Base-by-base conservation (phyloP, 106 monocot genomes). In the Chionographis japonica region DNA sequence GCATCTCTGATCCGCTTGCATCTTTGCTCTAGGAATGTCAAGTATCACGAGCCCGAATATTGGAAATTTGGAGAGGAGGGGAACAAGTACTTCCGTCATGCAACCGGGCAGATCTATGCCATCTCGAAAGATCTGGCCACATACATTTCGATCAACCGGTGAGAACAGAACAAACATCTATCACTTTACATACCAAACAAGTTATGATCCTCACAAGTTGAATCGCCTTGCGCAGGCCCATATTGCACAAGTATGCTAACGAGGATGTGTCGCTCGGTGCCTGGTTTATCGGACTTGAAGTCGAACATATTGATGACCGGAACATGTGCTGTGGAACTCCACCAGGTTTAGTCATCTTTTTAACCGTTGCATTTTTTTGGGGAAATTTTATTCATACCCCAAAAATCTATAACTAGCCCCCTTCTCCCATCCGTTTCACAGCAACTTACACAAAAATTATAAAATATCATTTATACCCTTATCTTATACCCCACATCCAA, bases 321-420 rank as follows among this genome's bases (percentile, higher is more conserved):
- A 85, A 70, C 73, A 88, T 92, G 88, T 92, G 92, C 37, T 92
- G 92, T 68, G 88, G 85, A 65, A 92, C 92, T 52, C 92, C 92
- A 60, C 85, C 92, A 78, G 91, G 91, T 88, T 70, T 36, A 19
- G 4, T 50, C 2, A 10, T 46, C 46, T 46, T 46, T 46, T 10
- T 46, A 46, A 10, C 46, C 2, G 9, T 46, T 27, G 27, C 27
- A 27, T 27, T 27, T 66, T 68, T 53, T 10, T 63, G n/a, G n/a
- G n/a, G n/a, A n/a, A 46, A 46, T 46, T 46, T 46, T 46, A 4
- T 46, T 46, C 43, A 4, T 46, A 46, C 4, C 43, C 43, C n/a
- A n/a, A n/a, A n/a, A n/a, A n/a, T n/a, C n/a, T n/a, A n/a, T n/a
- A n/a, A n/a, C n/a, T n/a, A n/a, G n/a, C n/a, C n/a, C n/a, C n/a